These are phyloP conservation scores for Ambrosia hybrid DNA, from an alignment of 140 eudicot species.

Conservation along the genomic window DNA sequence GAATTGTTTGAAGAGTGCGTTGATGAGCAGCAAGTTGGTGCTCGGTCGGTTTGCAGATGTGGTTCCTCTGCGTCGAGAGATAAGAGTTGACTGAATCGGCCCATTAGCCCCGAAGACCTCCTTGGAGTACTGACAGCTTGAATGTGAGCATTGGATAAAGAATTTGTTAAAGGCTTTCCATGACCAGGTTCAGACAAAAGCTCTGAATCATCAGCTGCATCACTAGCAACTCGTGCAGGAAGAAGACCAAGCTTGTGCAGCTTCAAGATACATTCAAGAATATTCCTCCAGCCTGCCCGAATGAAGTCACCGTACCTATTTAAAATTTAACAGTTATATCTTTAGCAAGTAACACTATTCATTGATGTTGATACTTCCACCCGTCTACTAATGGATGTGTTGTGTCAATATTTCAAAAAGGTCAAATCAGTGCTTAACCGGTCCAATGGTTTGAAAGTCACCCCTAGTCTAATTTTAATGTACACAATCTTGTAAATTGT, in stretches of 20 bases:
- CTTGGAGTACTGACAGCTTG: conserved; percentile 77
- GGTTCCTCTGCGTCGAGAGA: conserved; percentile 93
- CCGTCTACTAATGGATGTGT: not conserved
- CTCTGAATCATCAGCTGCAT: conserved; percentile 95
- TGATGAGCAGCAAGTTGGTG: conserved; percentile 97
- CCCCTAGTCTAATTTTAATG: not conserved
- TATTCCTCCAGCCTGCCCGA: conserved; percentile 92
- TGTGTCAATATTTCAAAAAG: conserved; percentile 7
- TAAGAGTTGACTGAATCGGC: conserved; percentile 89
- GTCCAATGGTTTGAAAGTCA: conserved; percentile 10
- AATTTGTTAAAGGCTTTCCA: conserved; percentile 66
- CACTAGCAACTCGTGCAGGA: conserved; percentile 96
- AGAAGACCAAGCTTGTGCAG: conserved; percentile 98
- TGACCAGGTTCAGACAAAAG: conserved; percentile 63
- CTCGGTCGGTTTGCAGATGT: conserved; percentile 81
- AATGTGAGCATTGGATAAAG: conserved; percentile 64
- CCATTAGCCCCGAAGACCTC: conserved; percentile 90
- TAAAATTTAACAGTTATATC: not conserved
- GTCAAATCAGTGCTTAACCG: not conserved
- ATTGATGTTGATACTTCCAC: not conserved
- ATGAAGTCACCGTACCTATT: conserved; percentile 73
- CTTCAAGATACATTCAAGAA: conserved; percentile 75
- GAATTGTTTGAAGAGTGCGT: conserved; percentile 83
- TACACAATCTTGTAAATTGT: conserved; percentile 4
- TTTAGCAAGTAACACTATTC: conserved; percentile 22